Percentiles rank a stretch among this genome's conserved stretches.
These are phyloP conservation scores for Botryotinia narcissicola DNA, from an alignment of 2,329 filamentous ascomycete species.

Conservation along the genomic window DNA sequence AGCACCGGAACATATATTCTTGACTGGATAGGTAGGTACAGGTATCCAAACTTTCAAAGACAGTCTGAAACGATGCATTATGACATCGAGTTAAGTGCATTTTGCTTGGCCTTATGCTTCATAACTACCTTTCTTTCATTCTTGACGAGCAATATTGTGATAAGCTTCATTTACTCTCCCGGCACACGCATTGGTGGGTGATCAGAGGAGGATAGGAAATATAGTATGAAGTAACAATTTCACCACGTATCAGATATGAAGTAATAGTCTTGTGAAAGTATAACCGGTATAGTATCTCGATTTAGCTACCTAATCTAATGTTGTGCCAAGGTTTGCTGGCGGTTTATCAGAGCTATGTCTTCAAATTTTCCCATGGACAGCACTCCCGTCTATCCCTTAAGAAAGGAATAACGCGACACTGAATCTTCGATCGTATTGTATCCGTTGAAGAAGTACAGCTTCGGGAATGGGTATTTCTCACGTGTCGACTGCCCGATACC, in stretches of 20 bases:
- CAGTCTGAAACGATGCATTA: not conserved
- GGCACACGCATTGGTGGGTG: not conserved
- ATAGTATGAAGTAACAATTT: not conserved
- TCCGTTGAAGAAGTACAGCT: not conserved
- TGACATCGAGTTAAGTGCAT: not conserved
- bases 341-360: not conserved
- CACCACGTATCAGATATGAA: not conserved
- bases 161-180: not conserved
- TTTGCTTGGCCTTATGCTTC: not conserved
- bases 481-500: not conserved
- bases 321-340: not conserved
- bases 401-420: rapidly evolving
- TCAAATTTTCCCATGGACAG: too few relatives aligned
- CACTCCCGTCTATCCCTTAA: too few relatives aligned
- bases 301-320: not conserved
- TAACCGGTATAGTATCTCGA: not conserved
- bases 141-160: not conserved
- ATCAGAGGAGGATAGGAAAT: not conserved
- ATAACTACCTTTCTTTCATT: not conserved
- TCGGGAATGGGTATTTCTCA: not conserved
- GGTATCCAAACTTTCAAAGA: not conserved
- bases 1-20: too few relatives aligned
- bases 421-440: rapidly evolving
- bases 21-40: too few relatives aligned
- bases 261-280: not conserved